Base-by-base conservation (phyloP, 148 eudicot species). In the Heliamphora exappendiculata region DNA sequence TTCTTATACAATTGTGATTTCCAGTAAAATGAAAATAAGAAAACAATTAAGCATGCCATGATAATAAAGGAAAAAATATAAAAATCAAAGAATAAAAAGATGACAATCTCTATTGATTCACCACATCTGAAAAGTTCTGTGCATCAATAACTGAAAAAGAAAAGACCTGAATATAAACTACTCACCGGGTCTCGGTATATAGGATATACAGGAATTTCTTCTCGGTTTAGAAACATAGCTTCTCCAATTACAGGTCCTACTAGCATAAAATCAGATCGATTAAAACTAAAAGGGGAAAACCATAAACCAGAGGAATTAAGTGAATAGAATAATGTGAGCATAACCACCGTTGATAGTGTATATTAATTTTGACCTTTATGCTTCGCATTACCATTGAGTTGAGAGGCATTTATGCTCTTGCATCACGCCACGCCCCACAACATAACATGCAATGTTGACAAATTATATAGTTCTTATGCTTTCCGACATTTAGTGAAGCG, bases 231-330 rank as follows among this genome's bases (percentile, higher is more conserved):
- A 76, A 96, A 93, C 97, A 88, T 93, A 74, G 99, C 99, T 85
- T 96, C 99, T 34, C 96, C 97, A 69, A 93, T 93, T 72, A 96
- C 97, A 17, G 99, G 99, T 41, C 99, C 99, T 95, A 22, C 39
- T 20, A 74, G 22, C 69, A 67, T 22, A 78, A 66, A 53, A 14
- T 45, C 26, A 55, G 36, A 78, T 33, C 11, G 28, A 28, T 72
- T 51, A 72, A 41, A 55, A 54, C 33, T 5, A 39, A 3, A 33
- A 20, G 3, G 8, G 45, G 39, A 33, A 81, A 73, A 80, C 29
- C 20, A 53, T 66, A 62, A 67, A 9, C 66, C 7, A 74, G 16
- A 19, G 36, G 8, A 58, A 2, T 49, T 2, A 14, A 49, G 20
- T 2, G 10, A 59, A 59, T 10, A 59, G 19, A 59, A 26, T n/a